Evolutionary conservation across 2,329 filamentous ascomycete species (phyloP).

Genomic region (Thielaviopsis euricoi): DNA sequence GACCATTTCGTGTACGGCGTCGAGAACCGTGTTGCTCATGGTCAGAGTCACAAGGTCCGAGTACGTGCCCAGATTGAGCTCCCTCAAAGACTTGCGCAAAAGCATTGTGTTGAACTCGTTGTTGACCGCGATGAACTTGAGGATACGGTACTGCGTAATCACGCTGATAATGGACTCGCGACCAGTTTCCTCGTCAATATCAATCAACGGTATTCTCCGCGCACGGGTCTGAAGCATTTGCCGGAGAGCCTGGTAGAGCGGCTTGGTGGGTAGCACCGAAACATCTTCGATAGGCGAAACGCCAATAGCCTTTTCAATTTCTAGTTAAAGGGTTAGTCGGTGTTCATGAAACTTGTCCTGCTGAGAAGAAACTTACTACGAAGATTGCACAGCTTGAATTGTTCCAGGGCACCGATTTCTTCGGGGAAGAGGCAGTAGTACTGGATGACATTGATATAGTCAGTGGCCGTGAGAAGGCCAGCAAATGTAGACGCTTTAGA

Average conservation of each 20-base stretch:
- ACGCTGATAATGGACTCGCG: conserved; percentile 90
- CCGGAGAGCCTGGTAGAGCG: conserved; percentile 87
- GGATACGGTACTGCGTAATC: conserved; percentile 92
- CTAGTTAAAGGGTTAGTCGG: conserved; percentile 29
- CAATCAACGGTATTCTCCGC: conserved; percentile 82
- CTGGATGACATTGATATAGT: conserved; percentile 97
- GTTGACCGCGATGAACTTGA: conserved; percentile 98
- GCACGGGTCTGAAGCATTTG: conserved; percentile 89
- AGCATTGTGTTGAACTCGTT: conserved; percentile 69
- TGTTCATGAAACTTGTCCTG: background rate
- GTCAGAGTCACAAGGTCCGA: conserved; percentile 60
- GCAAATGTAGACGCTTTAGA: conserved; percentile 85
- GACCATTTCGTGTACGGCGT: conserved; percentile 87
- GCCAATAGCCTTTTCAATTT: conserved; percentile 88
- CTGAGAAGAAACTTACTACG: conserved; percentile 46
- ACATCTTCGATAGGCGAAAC: conserved; percentile 85
- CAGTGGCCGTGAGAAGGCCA: conserved; percentile 82
- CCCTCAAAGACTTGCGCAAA: conserved; percentile 70
- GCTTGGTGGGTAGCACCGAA: conserved; percentile 79
- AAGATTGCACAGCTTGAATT: conserved; percentile 82
- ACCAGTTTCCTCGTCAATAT: conserved; percentile 84
- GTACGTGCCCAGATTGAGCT: conserved; percentile 77
- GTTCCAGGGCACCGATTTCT: conserved; percentile 74
- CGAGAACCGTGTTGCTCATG: conserved; percentile 84
- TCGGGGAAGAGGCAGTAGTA: conserved; percentile 98